Percentiles rank a stretch among this genome's conserved stretches.
Conservation (phyloP, 2,329 filamentous ascomycete species). For the Parafenestella ontariensis region DNA sequence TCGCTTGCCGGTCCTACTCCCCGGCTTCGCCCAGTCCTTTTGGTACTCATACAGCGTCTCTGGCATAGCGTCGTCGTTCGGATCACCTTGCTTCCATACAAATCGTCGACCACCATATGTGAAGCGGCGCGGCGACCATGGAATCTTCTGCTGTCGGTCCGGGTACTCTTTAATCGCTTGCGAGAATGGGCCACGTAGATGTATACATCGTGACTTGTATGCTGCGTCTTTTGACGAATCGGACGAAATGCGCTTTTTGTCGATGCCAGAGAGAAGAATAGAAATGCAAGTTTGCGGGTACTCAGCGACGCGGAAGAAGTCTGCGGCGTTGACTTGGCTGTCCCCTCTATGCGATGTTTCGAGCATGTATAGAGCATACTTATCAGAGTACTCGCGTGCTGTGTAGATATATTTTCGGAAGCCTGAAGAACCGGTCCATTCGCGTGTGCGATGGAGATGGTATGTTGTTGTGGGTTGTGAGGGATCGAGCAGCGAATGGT, state of each 20-base stretch:
- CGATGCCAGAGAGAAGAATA: constrained; percentile 44
- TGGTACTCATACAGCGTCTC: constrained; percentile 48
- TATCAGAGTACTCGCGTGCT: constrained; percentile 46
- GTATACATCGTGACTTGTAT: constrained; percentile 47
- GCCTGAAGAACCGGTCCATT: constrained; percentile 45
- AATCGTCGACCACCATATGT: constrained; percentile 47
- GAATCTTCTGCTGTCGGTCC: constrained; percentile 47
- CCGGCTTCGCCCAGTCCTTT: constrained; percentile 44
- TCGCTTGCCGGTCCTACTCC: constrained; percentile 45
- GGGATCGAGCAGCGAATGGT: constrained; percentile 44
- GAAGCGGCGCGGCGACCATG: constrained; percentile 48
- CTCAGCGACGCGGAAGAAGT: constrained; percentile 46
- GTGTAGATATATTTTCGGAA: constrained; percentile 47
- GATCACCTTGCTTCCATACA: constrained; percentile 54
- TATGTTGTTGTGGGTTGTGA: constrained; percentile 42
- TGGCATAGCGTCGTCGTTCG: constrained; percentile 56
- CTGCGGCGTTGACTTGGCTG: constrained; percentile 43
- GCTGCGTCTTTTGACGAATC: constrained; percentile 37
- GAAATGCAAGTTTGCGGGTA: constrained; percentile 43
- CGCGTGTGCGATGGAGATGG: constrained; percentile 47
- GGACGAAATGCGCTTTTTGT: constrained; percentile 35
- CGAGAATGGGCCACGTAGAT: constrained; percentile 41
- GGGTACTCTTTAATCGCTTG: constrained; percentile 47
- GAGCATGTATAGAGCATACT: constrained; percentile 46
- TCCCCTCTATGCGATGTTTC: constrained; percentile 43